Evolutionary conservation across 768 basidiomycete species (phyloP), one percentile per base, ranked within the genome.

Genomic region (Lentinula edodes): DNA sequence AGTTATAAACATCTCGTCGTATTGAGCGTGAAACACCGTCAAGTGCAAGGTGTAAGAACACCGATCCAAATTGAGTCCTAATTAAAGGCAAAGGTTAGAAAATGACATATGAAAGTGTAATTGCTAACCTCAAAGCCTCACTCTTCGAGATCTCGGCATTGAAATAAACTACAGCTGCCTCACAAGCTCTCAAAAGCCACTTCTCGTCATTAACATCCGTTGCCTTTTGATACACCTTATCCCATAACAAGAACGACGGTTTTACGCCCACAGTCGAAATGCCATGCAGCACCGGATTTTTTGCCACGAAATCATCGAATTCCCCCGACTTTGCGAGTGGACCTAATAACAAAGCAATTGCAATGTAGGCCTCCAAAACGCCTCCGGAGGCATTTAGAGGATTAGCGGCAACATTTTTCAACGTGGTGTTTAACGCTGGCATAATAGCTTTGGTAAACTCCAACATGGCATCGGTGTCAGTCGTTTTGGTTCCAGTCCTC

Each of bases 211-310:
- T 80, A 0, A 78, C 66, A 59, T 59, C 28, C 34, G 32, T 59
- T 15, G 20, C 28, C 6, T 91, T 93, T 62, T 87, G 83, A 67
- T 93, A 94, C 0, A 92, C 86, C 70, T 91, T 94, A 58, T 96
- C 94, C 84, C 85, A 93, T 13, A 95, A 66, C 43, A 98, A 72
- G 75, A 97, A 97, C 1, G 90, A 88, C 0, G 93, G 90, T 69
- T 93, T 97, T 23, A 82, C 74, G 12, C 77, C 74, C 0, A 84
- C 71, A n/a, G 71, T 71, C 16, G 71, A 68, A n/a, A 90, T 70
- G 0, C 79, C 72, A 38, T 80, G 76, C n/a, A 83, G 64, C 2
- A 72, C 71, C 34, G 80, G 54, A 69, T 86, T 85, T 65, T 75
- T 77, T 23, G 80, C 74, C 20, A 83, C 77, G 9, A 76, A 57